These are phyloP conservation scores for Chiua sp. DNA, from an alignment of 1,284 basidiomycete species.

Conservation along the genomic window DNA sequence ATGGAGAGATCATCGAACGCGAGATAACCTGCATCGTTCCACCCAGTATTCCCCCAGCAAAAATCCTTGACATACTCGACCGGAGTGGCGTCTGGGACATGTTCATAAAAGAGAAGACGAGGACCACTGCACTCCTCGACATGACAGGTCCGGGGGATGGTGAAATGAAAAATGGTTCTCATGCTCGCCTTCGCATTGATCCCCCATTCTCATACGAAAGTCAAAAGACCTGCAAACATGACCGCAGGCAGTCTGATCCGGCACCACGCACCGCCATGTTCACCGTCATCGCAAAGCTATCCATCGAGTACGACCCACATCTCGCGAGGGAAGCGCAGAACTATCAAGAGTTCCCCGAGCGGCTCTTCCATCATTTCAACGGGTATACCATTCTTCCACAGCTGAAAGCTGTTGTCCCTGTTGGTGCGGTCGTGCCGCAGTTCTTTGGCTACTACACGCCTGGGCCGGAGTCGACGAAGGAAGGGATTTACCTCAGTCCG, in stretches of 20 bases:
- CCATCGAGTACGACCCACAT: constrained; percentile 28
- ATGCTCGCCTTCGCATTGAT: constrained; percentile 15
- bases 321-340: constrained; percentile 34
- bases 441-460: constrained; percentile 44
- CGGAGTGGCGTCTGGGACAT: not conserved
- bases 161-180: not conserved
- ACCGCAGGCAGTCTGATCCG: not conserved
- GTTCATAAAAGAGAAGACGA: not conserved
- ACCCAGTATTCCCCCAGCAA: not conserved
- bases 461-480: constrained; percentile 1
- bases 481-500: constrained; percentile 24
- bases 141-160: not conserved
- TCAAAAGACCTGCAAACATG: constrained; percentile 15
- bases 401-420: constrained; percentile 34
- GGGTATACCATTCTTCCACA: constrained; percentile 38
- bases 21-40: constrained; percentile 18
- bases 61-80: constrained; percentile 3
- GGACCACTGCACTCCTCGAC: not conserved
- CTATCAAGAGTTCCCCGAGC: constrained; percentile 37
- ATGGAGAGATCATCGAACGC: constrained; percentile 27
- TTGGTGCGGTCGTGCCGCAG: constrained; percentile 42
- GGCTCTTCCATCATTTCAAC: constrained; percentile 40
- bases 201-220: constrained; percentile 12
- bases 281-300: constrained; percentile 36
- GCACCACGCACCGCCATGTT: constrained; percentile 39